Percentiles rank a stretch among this genome's conserved stretches.
phyloP scores from a whole-genome alignment of 2,329 filamentous ascomycete genomes.

The Lizonia empirigonia region DNA sequence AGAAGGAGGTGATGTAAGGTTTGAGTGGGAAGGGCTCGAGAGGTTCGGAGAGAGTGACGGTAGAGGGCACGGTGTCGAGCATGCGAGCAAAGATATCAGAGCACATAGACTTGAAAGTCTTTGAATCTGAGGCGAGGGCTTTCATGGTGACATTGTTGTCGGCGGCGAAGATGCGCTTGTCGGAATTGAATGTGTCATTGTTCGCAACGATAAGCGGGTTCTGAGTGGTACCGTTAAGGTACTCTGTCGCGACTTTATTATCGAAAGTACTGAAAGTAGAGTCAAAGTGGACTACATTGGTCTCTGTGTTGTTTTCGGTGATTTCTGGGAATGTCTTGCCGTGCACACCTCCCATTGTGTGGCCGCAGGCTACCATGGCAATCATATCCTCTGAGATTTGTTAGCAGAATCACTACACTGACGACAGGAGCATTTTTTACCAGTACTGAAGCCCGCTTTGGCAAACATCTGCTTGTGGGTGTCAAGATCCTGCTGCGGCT shows the following conservation, averaged over 20 bases:
- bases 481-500: constrained; percentile 40
- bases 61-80: constrained; percentile 29
- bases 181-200: constrained; percentile 40
- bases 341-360: constrained; percentile 47
- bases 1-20: constrained; percentile 24
- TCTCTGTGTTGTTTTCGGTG: constrained; percentile 22
- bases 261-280: constrained; percentile 34
- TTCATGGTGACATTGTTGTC: constrained; percentile 43
- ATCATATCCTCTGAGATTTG: constrained; percentile 26
- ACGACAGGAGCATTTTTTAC: constrained; percentile 17
- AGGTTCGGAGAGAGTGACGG: constrained; percentile 26
- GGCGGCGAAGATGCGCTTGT: constrained; percentile 39
- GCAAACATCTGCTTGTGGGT: constrained; percentile 38
- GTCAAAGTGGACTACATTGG: constrained; percentile 35
- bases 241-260: constrained; percentile 40
- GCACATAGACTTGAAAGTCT: constrained; percentile 27
- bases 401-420: neutral
- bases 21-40: constrained; percentile 23
- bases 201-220: constrained; percentile 34
- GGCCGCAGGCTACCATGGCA: constrained; percentile 43
- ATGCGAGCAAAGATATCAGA: constrained; percentile 25
- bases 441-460: constrained; percentile 37
- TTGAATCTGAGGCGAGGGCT: constrained; percentile 26
- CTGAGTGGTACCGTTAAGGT: constrained; percentile 35
- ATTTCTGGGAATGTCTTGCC: constrained; percentile 38